Evolutionary conservation across 768 basidiomycete species (phyloP).

Genomic region (Lyophyllum shimeji): DNA sequence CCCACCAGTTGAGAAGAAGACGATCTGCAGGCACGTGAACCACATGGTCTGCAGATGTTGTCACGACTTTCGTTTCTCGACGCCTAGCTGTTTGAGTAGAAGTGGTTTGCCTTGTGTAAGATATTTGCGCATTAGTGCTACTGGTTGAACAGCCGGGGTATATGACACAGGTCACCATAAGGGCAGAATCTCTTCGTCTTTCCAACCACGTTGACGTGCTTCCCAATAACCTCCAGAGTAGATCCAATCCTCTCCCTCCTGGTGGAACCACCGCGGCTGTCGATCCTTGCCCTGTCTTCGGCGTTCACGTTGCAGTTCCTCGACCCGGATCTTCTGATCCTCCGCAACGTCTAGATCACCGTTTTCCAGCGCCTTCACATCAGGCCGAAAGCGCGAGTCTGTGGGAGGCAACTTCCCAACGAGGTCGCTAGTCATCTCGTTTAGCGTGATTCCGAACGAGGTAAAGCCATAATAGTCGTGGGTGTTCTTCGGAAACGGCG

Average conservation of each 20-base stretch:
- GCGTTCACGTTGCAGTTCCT: constrained; percentile 76
- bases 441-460: constrained; percentile 73
- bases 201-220: constrained; percentile 64
- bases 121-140: neutral
- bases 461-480: constrained; percentile 84
- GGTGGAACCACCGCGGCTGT: constrained; percentile 74
- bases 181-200: constrained; percentile 41
- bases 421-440: constrained; percentile 73
- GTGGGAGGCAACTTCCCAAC: constrained; percentile 68
- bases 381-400: constrained; percentile 80
- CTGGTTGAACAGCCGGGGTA: neutral
- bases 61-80: neutral
- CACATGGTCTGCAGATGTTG: neutral
- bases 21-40: neutral
- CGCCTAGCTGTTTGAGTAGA: neutral
- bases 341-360: constrained; percentile 74
- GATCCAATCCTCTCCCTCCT: constrained; percentile 68
- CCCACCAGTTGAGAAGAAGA: neutral
- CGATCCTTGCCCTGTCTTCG: constrained; percentile 59
- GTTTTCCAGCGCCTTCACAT: constrained; percentile 81
- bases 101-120: constrained; percentile 1
- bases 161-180: constrained; percentile 55
- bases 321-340: constrained; percentile 65
- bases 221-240: constrained; percentile 88
- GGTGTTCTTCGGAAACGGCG: constrained; percentile 70